Percentiles rank a stretch among this genome's conserved stretches.
These are phyloP conservation scores for Pisolithus thermaeus DNA, from an alignment of 1,284 basidiomycete genomes.

Conservation along the genomic window DNA sequence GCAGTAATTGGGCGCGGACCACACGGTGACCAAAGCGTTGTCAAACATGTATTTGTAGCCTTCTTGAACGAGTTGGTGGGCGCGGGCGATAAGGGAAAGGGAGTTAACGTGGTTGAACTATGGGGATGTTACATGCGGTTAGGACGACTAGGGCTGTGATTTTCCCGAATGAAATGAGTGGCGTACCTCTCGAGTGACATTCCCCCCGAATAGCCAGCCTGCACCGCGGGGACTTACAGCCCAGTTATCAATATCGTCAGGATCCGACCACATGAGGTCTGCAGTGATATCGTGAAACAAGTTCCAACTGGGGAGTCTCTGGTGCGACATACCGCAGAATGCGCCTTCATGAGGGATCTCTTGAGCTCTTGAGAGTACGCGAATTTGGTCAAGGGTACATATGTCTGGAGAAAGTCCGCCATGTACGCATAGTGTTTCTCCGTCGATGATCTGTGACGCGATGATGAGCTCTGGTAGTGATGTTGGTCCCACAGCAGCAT, in stretches of 20 bases:
- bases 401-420: constrained; percentile 92
- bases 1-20: constrained; percentile 97
- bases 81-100: constrained; percentile 81
- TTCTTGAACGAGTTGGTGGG: constrained; percentile 94
- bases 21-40: constrained; percentile 90
- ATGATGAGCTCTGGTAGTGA: neutral
- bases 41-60: constrained; percentile 99
- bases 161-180: neutral
- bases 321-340: constrained; percentile 71
- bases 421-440: constrained; percentile 86
- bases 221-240: constrained; percentile 92
- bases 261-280: constrained; percentile 98
- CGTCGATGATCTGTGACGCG: constrained; percentile 83
- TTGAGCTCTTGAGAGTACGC: constrained; percentile 86
- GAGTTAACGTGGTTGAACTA: constrained; percentile 92
- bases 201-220: constrained; percentile 92
- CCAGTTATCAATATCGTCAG: constrained; percentile 95
- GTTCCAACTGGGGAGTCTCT: no score
- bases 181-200: constrained; percentile 76
- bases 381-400: constrained; percentile 86
- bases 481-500: constrained; percentile 27
- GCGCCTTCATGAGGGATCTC: constrained; percentile 98
- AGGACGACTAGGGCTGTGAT: constrained; percentile 1
- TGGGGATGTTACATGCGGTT: neutral
- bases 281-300: neutral